These are phyloP conservation scores for Fusarium hainanense DNA, from an alignment of 2,329 filamentous ascomycete genomes.

Conservation along the genomic window DNA sequence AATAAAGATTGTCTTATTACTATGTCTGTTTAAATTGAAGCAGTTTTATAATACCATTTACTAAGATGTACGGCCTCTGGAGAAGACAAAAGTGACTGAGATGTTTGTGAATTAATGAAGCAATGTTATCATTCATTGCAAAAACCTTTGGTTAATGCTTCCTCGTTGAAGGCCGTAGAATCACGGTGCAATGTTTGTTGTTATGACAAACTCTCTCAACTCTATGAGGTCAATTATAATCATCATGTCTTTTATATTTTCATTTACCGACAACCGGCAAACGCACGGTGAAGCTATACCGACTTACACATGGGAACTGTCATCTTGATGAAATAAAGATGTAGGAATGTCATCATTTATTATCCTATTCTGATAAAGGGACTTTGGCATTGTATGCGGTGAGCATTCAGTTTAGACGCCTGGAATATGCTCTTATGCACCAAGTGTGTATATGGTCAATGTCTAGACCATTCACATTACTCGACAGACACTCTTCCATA, in stretches of 20 bases:
- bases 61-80: no score
- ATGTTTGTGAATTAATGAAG: not conserved
- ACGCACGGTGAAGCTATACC: not conserved
- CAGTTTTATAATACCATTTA: no score
- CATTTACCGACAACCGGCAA: not conserved
- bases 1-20: no score
- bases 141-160: not conserved
- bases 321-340: not conserved
- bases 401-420: not conserved
- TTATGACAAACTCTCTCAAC: not conserved
- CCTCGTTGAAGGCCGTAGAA: accelerated
- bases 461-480: not conserved
- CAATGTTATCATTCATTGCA: not conserved
- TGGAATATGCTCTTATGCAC: not conserved
- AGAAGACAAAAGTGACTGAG: no score
- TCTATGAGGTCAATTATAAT: not conserved
- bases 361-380: no score
- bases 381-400: not conserved
- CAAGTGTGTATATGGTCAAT: not conserved
- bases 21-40: no score
- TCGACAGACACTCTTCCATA: not conserved
- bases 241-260: not conserved
- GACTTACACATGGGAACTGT: not conserved
- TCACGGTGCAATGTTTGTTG: accelerated
- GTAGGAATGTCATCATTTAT: not conserved